Evolutionary conservation across 1,284 basidiomycete genomes (phyloP), one percentile per base, ranked within the genome.

Genomic region (Ceratobasidium sp.): DNA sequence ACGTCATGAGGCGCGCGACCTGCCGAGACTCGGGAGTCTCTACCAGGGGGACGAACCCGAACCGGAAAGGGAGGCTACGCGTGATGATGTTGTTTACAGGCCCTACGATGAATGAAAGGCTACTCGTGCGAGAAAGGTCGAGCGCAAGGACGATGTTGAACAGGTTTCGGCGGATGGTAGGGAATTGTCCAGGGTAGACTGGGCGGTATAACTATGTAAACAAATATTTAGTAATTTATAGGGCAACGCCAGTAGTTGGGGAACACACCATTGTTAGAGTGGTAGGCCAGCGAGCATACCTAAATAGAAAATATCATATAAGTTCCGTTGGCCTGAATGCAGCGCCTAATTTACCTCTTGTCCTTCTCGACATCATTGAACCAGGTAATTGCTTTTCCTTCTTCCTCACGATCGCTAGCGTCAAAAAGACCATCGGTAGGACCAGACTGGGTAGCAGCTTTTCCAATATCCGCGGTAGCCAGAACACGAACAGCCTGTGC

Each of bases 361-460:
- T 98, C 97, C 76, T 90, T 93, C 83, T 95, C 92, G 29, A 99
- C 82, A 82, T 99, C 92, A 82, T 99, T 99, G 89, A 93, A 91
- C 89, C 93, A 99, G 0, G 90, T 81, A 64, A 98, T 88, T 1
- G 92, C 87, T 17, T 85, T 87, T 0, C 92, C 93, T 0, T 88
- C 93, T 82, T 98, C 96, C 5, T 81, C 79, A n/a, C 93, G 85
- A 81, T 98, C 96, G 76, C 93, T 95, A 1, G 94, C 92, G 82
- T 98, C 96, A 66, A 96, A 92, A 11, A 97, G 79, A 0, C 91
- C 92, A 75, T 95, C 94, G 44, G 93, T 80, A 3, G 88, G 85
- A 66, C 87, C 89, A 1, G 83, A 80, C 59, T 81, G 82, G 6
- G 82, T 85, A 76, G 90, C 88, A 1, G 88, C 84, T 2, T 82